Evolutionary conservation across 768 basidiomycete species (phyloP).

Genomic region (Lactarius quietus): DNA sequence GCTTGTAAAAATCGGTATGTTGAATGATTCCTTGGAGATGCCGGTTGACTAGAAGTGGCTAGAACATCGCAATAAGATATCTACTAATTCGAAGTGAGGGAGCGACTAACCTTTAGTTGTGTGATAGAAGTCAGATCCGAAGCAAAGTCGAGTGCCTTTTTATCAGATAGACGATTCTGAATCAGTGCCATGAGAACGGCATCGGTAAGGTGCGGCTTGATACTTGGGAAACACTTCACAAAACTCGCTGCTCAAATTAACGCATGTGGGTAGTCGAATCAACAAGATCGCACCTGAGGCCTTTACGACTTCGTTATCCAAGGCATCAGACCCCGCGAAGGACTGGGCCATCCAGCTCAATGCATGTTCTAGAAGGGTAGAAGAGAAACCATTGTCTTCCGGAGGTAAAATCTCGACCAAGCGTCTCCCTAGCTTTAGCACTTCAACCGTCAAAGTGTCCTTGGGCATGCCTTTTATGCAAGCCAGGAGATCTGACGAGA

Average conservation of each 20-base stretch:
- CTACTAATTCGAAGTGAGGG: neutral
- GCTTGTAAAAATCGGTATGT: constrained; percentile 56
- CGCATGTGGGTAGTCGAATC: neutral
- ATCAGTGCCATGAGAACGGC: constrained; percentile 62
- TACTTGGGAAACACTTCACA: constrained; percentile 34
- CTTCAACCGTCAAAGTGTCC: constrained; percentile 6
- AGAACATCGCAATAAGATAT: constrained; percentile 8
- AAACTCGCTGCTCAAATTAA: constrained; percentile 19
- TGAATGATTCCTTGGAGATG: constrained; percentile 73
- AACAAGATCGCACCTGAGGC: constrained; percentile 14
- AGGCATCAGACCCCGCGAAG: constrained; percentile 10
- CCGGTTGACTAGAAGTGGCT: constrained; percentile 72
- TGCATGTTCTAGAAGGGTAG: constrained; percentile 12
- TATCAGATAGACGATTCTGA: constrained; percentile 52
- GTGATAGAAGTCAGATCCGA: constrained; percentile 27
- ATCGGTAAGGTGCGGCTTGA: constrained; percentile 55
- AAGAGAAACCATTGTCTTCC: constrained; percentile 6
- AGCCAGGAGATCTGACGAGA: constrained; percentile 15
- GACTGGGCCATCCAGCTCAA: constrained; percentile 11
- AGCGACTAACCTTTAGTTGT: constrained; percentile 55
- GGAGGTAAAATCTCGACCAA: constrained; percentile 4
- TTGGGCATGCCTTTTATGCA: constrained; percentile 11
- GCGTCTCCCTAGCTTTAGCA: constrained; percentile 6
- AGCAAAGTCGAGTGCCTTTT: constrained; percentile 31
- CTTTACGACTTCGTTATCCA: neutral